Evolutionary conservation across 2,329 filamentous ascomycete genomes (phyloP).

Genomic region (Fusarium multiceps): DNA sequence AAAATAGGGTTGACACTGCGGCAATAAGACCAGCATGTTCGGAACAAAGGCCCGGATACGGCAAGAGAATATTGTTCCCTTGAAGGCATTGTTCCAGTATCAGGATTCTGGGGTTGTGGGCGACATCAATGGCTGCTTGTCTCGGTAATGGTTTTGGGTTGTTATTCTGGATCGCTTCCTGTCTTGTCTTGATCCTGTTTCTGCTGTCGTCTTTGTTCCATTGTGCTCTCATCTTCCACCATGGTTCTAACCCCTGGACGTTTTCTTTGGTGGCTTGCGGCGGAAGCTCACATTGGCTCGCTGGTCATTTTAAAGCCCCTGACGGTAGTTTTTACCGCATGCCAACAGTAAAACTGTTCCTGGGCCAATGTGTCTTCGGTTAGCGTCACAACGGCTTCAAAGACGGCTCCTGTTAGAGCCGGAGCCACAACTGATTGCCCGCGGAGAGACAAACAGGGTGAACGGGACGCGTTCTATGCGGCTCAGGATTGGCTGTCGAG

Average conservation of each 20-base stretch:
- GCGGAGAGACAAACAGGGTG: conserved; percentile 10
- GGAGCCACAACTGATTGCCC: conserved; percentile 42
- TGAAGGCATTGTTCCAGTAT: background rate
- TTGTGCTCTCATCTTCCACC: conserved; percentile 3
- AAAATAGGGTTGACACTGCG: conserved; percentile 8
- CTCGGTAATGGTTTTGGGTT: conserved; percentile 21
- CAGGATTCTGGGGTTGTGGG: conserved; percentile 6
- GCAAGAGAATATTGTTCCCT: conserved; percentile 23
- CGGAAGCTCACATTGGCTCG: conserved; percentile 22
- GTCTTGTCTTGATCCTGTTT: conserved; percentile 23
- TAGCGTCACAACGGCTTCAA: conserved; percentile 30
- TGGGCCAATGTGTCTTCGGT: conserved; percentile 40
- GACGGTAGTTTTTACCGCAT: conserved; percentile 21
- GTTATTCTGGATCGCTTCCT: conserved; percentile 10
- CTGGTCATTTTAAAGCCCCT: conserved; percentile 26
- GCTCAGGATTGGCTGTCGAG: conserved; percentile 24
- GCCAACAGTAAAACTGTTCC: conserved; percentile 29
- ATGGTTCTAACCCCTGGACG: conserved; percentile 20
- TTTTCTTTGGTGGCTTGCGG: conserved; percentile 29
- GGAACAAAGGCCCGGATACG: conserved; percentile 30
- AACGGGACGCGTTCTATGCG: conserved; percentile 20
- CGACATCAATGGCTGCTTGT: conserved; percentile 16
- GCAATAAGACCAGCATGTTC: conserved; percentile 30
- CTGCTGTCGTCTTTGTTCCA: background rate
- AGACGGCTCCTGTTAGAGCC: conserved; percentile 16